phyloP scores from a whole-genome alignment of 1,139 yeast species.

The Candida pseudoviswanathii region DNA sequence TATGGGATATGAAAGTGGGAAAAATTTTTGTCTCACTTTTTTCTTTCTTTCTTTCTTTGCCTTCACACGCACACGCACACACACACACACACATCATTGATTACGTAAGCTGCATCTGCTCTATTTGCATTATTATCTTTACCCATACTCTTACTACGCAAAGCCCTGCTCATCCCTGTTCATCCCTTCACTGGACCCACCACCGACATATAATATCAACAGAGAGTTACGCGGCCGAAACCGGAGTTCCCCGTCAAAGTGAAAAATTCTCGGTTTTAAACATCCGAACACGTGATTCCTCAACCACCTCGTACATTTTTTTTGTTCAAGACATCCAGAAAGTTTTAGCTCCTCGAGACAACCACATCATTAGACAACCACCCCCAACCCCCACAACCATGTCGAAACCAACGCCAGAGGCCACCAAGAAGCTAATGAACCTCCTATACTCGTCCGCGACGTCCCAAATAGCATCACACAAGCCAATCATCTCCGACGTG shows the following conservation, averaged over 20 bases:
- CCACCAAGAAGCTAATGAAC: conserved; percentile 32
- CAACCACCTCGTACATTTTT: too few species aligned
- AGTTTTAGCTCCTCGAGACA: neutral
- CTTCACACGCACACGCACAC: neutral
- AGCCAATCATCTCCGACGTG: neutral
- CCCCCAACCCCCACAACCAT: neutral
- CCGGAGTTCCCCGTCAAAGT: too few species aligned
- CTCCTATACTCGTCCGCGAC: conserved; percentile 35
- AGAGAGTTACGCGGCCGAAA: too few species aligned
- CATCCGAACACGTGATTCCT: too few species aligned
- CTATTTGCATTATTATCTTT: too few species aligned
- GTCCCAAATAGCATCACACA: conserved; percentile 28
- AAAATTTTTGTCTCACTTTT: neutral
- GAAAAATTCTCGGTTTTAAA: too few species aligned
- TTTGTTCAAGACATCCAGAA: too few species aligned
- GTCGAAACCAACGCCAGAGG: conserved; percentile 22
- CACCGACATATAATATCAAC: too few species aligned
- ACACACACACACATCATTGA: neutral
- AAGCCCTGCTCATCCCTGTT: too few species aligned
- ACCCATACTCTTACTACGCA: too few species aligned
- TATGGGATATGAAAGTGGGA: neutral
- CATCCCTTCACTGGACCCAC: too few species aligned
- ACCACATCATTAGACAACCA: neutral
- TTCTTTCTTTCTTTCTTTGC: neutral
- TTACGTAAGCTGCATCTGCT: too few species aligned